Percentiles rank a stretch among this genome's conserved stretches.
Evolutionary conservation across 169 alveolate species (phyloP).

Genomic region (Cryptosporidium ryanae): DNA sequence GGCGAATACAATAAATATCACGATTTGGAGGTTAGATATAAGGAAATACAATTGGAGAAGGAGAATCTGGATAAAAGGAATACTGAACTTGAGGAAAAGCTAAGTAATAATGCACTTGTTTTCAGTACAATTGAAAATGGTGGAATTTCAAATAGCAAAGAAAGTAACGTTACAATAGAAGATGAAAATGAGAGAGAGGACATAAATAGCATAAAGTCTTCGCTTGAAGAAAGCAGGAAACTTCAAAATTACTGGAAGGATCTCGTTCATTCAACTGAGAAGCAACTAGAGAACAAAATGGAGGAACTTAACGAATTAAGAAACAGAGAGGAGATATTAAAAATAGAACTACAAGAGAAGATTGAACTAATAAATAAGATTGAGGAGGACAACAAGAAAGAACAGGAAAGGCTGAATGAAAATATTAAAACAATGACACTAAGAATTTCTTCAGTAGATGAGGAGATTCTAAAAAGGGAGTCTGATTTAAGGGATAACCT

Average conservation of each 20-base stretch:
- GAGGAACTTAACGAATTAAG: slow-evolving; percentile 26
- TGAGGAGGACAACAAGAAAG: slow-evolving; percentile 37
- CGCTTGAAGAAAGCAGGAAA: slow-evolving; percentile 52
- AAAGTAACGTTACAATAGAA: background rate
- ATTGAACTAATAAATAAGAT: slow-evolving; percentile 1
- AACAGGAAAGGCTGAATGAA: slow-evolving; percentile 20
- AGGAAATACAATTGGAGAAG: background rate
- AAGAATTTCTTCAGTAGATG: slow-evolving; percentile 60
- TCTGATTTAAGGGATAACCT: slow-evolving; percentile 12
- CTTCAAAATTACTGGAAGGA: slow-evolving; percentile 67
- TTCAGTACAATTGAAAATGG: background rate
- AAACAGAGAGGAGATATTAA: slow-evolving; percentile 7
- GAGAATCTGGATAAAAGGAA: background rate
- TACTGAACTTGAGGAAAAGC: background rate
- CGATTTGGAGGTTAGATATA: slow-evolving; percentile 3
- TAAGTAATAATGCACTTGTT: background rate
- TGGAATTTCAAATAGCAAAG: background rate
- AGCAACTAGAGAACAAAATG: slow-evolving; percentile 43
- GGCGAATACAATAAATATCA: slow-evolving; percentile 12
- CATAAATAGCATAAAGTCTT: background rate
- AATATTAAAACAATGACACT: slow-evolving; percentile 46
- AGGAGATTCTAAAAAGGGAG: slow-evolving; percentile 43
- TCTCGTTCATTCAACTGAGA: slow-evolving; percentile 57
- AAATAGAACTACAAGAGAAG: background rate
- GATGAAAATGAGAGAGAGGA: background rate